Evolutionary conservation across 2,329 filamentous ascomycete genomes (phyloP).

Genomic region (Neofusicoccum sp.): DNA sequence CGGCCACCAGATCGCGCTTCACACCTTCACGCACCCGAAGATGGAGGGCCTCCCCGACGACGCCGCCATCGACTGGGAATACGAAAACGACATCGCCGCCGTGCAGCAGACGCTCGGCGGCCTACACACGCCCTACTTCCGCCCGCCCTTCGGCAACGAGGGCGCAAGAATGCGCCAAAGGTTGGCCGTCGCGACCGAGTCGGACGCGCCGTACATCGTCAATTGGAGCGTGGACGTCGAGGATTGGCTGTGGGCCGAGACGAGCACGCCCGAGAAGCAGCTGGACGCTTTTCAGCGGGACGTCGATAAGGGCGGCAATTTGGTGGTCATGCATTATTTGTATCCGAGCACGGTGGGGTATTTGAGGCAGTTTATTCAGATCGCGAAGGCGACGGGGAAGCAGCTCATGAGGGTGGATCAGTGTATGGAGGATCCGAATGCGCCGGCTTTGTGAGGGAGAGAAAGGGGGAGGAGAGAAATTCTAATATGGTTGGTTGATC

Average conservation of each 20-base stretch:
- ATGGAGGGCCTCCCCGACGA: conserved; percentile 60
- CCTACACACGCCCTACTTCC: conserved; percentile 58
- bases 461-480: not conserved
- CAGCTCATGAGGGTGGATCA: conserved; percentile 68
- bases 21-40: conserved; percentile 71
- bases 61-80: conserved; percentile 63
- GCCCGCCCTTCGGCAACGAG: conserved; percentile 69
- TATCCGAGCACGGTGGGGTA: conserved; percentile 66
- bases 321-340: conserved; percentile 72
- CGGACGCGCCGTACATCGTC: conserved; percentile 59
- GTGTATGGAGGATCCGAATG: conserved; percentile 65
- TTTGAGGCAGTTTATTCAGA: conserved; percentile 64
- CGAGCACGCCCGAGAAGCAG: conserved; percentile 66
- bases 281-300: conserved; percentile 66
- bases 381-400: conserved; percentile 66
- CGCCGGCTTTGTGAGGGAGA: conserved; percentile 44
- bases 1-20: conserved; percentile 70
- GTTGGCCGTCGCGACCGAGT: conserved; percentile 51
- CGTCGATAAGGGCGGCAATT: conserved; percentile 62
- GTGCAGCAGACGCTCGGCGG: conserved; percentile 44
- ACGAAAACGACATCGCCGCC: conserved; percentile 58
- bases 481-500: not conserved
- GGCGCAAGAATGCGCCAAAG: conserved; percentile 68
- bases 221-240: conserved; percentile 73
- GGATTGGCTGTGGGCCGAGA: conserved; percentile 69